Evolutionary conservation across 345 rosid species (phyloP), one percentile per base, ranked within the genome.

Genomic region (Pistacia vera): DNA sequence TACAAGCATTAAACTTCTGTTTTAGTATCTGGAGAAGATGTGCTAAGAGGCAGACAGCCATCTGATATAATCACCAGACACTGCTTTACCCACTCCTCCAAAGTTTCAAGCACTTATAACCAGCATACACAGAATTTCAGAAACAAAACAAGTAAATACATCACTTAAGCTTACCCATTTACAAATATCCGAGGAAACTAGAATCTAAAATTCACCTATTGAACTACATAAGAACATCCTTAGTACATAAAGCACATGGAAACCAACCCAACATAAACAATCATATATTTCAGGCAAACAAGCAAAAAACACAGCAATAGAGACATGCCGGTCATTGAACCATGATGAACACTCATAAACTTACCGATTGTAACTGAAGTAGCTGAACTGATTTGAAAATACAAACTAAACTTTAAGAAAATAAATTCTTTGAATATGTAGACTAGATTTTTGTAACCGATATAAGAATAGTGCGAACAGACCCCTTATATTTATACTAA

Each of bases 1-100:
- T 63, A 73, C 85, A 83, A 81, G 83, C 88, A 89, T 86, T 89
- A 88, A 41, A 76, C 79, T 75, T 84, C 83, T 66, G 85, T 72
- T 76, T 79, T 54, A 76, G 3, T 85, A 30, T 91, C 48, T 46
- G 87, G 85, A 85, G 88, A 82, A 80, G 87, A 70, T 61, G 57
- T 5, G 18, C 52, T 69, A 72, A 65, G 60, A 66, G 86, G 83
- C 75, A 67, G 57, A 48, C 70, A 85, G 81, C 57, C 35, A 59
- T 62, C 84, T 79, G 83, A 73, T 66, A 87, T 59, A 41, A 28
- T 59, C 30, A 76, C 65, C 88, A 82, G 88, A 82, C 17, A 66
- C 86, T 83, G 68, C 64, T 71, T 76, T 65, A 33, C 84, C 89
- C 81, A 55, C 82, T 60, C 61, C 86, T 74, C 91, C 85, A 77